Evolutionary conservation across 768 basidiomycete genomes (phyloP), one percentile per base, ranked within the genome.

Genomic region (Hypsizygus marmoreus): DNA sequence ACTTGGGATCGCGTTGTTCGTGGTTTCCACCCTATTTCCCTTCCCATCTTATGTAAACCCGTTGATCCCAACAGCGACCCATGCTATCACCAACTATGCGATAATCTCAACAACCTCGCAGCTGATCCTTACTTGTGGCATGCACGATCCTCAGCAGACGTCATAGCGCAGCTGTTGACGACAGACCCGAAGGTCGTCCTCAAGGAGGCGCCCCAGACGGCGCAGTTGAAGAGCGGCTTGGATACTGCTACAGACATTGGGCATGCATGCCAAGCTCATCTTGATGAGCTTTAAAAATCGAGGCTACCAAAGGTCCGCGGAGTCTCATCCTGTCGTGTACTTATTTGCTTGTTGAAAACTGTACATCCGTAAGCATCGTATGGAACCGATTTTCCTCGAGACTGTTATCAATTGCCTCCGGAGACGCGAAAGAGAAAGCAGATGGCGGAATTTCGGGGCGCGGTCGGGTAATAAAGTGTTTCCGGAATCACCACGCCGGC

Each of bases 51-150:
- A 25, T 8, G 17, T n/a, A 4, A 14, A 32, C 34, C 25, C 34
- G 31, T 29, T 6, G 24, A 3, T 17, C 24, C 17, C 12, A 12
- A 4, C 23, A 48, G 51, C 40, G 66, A 67, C 39, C 30, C 19
- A 4, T 67, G 64, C 47, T 67, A 65, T 49, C 66, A 67, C 50
- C 41, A 55, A 24, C 51, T 53, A 10, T 67, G 64, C 50, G 63
- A 65, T 35, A 58, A 42, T 19, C 40, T 66, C 30, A 50, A 57
- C 26, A 66, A 66, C 54, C 53, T 68, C 25, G 44, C 37, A 2
- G 26, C 37, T 24, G 34, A 29, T 2, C 24, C 51, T n/a, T 50
- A 48, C 29, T 14, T 40, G 16, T 49, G 43, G 50, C 45, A 44
- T 13, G 45, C 50, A 11, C 40, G 44, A 19, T 40, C 49, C 22